Evolutionary conservation across 768 basidiomycete genomes (phyloP), one percentile per base, ranked within the genome.

Genomic region (Lactarius quietus): DNA sequence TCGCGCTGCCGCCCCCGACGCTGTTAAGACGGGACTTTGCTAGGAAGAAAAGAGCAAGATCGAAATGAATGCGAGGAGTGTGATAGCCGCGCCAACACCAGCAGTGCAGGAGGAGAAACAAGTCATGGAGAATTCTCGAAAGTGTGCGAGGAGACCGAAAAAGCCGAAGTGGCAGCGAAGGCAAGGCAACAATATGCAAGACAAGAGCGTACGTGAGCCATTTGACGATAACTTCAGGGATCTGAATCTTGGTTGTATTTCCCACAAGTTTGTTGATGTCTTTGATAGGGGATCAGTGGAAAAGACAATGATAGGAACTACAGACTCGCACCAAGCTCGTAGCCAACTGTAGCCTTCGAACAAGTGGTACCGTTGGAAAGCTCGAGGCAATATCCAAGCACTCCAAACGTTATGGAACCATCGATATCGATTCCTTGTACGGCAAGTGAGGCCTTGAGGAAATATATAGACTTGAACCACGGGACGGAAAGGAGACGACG

Each of bases 171-270:
- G 17, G 83, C 88, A 10, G 93, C 84, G 39, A 90, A 81, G 15
- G 76, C 84, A 62, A 98, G 18, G 93, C 96, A 63, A 94, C 86
- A 65, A 97, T 86, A 74, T 98, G 95, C 18, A 98, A 83, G 68
- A 98, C 86, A 69, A 99, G 86, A 28, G 87, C 88, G 72, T 96
- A 96, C 12, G 97, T 98, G 73, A 98, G 79, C 93, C 95, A 98
- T 79, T 97, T 96, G 66, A 95, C 90, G 57, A 87, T 83, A 7
- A 93, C 84, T 62, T 86, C 79, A 1, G 95, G 93, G 58, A 98
- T 92, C 69, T 92, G 75, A 39, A 95, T 76, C 31, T 79, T 71
- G 2, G 84, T 78, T 4, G 81, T 76, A 74, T 92, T 82, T 7
- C 88, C 92, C 36, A 97, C 85, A 2, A 98, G 82, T 41, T 79